Evolutionary conservation across 306 rosid species (phyloP), one percentile per base, ranked within the genome.

Genomic region (Dicorynia guianensis): DNA sequence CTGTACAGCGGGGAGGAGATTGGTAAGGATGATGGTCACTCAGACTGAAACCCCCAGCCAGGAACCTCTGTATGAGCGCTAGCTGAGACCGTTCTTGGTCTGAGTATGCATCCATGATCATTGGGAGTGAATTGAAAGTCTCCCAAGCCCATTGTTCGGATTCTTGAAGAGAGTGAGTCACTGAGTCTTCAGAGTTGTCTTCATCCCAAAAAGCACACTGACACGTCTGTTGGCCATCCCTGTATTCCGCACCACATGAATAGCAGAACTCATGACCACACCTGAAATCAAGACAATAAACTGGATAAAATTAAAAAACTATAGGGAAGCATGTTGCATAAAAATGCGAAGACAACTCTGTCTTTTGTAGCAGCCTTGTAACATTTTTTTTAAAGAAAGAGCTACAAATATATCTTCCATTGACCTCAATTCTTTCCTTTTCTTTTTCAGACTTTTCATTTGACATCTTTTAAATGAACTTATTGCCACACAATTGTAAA

Each of bases 141-240:
- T 92, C 96, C 96, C 98, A 92, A 34, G 97, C 89, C 98, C 97
- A 95, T 82, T 95, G 98, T 76, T 95, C 97, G 6, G 98, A 95
- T 87, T 92, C 96, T 83, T 92, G 97, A 81, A 90, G 84, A 66
- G 97, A 90, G 67, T 84, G 89, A 17, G 87, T 69, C 48, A 85
- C 84, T 1, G 87, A 76, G 69, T 90, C 89, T 78, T 84, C 95
- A 0, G 90, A 74, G 70, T 80, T 77, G 54, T 83, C 87, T 82
- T 90, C 95, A 17, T 90, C 97, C 96, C 98, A 92, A 55, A 80
- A 90, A 67, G 89, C 93, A 75, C 98, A 95, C 47, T 87, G 92
- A 65, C 97, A 95, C 3, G 91, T 79, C 87, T 95, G 97, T 73
- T 82, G 91, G 67, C 92, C 78, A 0, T 87, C 82, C 49, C 82